These are phyloP conservation scores for Priceomyces castillae DNA, from an alignment of 805 yeast species.

Conservation along the genomic window DNA sequence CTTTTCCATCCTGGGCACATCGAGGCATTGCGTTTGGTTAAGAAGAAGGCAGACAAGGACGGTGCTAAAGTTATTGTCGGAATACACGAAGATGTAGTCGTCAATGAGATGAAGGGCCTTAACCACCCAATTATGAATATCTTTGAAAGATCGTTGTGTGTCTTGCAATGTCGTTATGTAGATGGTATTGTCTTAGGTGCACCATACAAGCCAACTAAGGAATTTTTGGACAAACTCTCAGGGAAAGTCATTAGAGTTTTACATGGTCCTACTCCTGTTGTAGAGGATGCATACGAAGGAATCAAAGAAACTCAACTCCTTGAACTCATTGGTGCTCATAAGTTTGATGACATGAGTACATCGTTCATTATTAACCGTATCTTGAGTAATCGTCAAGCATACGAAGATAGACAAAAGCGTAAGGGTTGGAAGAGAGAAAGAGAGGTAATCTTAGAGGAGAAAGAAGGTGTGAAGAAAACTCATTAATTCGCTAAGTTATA, in stretches of 20 bases:
- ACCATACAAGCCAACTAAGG: slow-evolving; percentile 48
- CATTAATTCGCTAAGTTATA: slow-evolving; percentile 1
- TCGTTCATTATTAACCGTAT: slow-evolving; percentile 76
- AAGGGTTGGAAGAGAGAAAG: slow-evolving; percentile 77
- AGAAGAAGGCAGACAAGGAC: slow-evolving; percentile 30
- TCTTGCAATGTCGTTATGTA: slow-evolving; percentile 80
- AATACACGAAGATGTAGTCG: slow-evolving; percentile 56
- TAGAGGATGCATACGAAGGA: slow-evolving; percentile 34
- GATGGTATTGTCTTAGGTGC: slow-evolving; percentile 76
- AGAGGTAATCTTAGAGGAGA: slow-evolving; percentile 30
- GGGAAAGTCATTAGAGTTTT: slow-evolving; percentile 40
- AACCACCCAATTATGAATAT: slow-evolving; percentile 84
- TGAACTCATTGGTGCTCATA: slow-evolving; percentile 48
- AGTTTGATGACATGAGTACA: slow-evolving; percentile 63
- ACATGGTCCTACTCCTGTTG: slow-evolving; percentile 57
- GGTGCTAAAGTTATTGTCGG: slow-evolving; percentile 63
- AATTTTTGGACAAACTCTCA: slow-evolving; percentile 40
- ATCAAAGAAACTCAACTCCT: slow-evolving; percentile 33
- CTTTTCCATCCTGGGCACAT: slow-evolving; percentile 93
- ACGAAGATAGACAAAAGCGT: slow-evolving; percentile 80
- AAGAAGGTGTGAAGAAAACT: slow-evolving; percentile 5
- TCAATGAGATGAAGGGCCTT: slow-evolving; percentile 54
- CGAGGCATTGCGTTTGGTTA: slow-evolving; percentile 56
- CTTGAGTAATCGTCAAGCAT: slow-evolving; percentile 59
- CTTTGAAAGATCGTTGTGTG: slow-evolving; percentile 82